A percentile compares a stretch with the other conserved stretches of the same genome.
These are phyloP conservation scores for Neurospora sp. DNA, from an alignment of 495 filamentous ascomycete species.

Conservation along the genomic window DNA sequence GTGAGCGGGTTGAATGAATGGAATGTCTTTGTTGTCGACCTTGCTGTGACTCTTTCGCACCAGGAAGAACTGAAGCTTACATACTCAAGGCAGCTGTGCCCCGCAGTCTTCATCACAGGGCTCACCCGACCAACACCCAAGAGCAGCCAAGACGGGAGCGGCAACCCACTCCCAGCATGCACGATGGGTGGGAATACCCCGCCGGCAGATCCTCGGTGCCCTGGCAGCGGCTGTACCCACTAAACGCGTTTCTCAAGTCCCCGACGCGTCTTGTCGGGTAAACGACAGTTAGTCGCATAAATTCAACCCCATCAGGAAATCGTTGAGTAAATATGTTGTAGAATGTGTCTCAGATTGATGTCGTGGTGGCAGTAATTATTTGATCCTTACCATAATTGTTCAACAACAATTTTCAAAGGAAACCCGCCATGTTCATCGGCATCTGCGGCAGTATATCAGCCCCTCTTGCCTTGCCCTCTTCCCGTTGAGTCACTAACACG, in stretches of 20 bases:
- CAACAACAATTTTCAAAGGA: background rate
- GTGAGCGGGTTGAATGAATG: background rate
- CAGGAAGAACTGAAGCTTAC: background rate
- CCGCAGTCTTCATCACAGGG: background rate
- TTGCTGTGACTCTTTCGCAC: background rate
- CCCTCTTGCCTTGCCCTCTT: slow-evolving; percentile 2
- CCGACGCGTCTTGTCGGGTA: background rate
- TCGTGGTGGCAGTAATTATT: background rate
- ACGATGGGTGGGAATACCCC: background rate
- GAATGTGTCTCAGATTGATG: background rate
- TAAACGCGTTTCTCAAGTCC: background rate
- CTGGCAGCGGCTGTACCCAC: background rate
- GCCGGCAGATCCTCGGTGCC: background rate
- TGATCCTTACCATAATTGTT: background rate
- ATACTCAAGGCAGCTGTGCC: background rate
- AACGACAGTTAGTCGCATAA: background rate
- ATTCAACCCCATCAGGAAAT: background rate
- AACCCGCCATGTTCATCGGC: slow-evolving; percentile 71
- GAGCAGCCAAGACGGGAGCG: background rate
- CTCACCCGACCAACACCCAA: background rate
- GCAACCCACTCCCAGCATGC: background rate
- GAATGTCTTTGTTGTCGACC: background rate
- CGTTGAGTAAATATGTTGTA: background rate
- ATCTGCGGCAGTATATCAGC: slow-evolving; percentile 69
- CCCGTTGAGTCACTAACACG: slow-evolving; percentile 13